Percentiles rank a stretch among this genome's conserved stretches.
Evolutionary conservation across 352 stramenopile genomes (phyloP).

Genomic region (Bremia lactucae): DNA sequence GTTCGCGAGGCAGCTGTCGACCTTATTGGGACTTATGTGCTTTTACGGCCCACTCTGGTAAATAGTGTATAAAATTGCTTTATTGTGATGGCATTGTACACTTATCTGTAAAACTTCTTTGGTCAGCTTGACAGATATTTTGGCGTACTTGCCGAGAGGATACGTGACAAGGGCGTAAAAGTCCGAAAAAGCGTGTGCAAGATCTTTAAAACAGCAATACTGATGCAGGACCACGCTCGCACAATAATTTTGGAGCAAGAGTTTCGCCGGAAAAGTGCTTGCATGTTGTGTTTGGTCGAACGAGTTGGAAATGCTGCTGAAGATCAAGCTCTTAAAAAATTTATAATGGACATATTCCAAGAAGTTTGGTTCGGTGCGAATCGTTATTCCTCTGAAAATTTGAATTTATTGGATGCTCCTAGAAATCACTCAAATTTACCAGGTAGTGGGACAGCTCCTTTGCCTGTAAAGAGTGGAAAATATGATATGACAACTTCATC

Average conservation of each 20-base stretch:
- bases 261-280: constrained; percentile 43
- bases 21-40: constrained; percentile 74
- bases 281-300: constrained; percentile 68
- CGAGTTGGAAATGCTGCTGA: constrained; percentile 59
- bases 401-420: constrained; percentile 25
- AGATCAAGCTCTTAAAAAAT: constrained; percentile 73
- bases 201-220: constrained; percentile 50
- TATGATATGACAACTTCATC: too few relatives aligned
- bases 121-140: constrained; percentile 76
- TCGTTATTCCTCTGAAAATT: constrained; percentile 33
- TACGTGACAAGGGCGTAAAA: constrained; percentile 78
- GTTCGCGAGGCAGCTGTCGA: constrained; percentile 78
- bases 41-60: constrained; percentile 67
- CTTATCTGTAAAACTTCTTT: constrained; percentile 3
- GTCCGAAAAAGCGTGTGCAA: constrained; percentile 80
- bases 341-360: constrained; percentile 79
- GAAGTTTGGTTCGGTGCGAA: constrained; percentile 78
- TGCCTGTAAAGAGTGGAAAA: too few relatives aligned
- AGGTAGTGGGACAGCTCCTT: constrained; percentile 38
- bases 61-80: constrained; percentile 3
- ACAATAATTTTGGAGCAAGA: constrained; percentile 18
- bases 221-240: constrained; percentile 6
- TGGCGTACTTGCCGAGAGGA: constrained; percentile 51
- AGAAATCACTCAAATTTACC: too few relatives aligned
- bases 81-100: not conserved